These are phyloP conservation scores for Oleoguttula mirabilis DNA, from an alignment of 495 filamentous ascomycete genomes.

Conservation along the genomic window DNA sequence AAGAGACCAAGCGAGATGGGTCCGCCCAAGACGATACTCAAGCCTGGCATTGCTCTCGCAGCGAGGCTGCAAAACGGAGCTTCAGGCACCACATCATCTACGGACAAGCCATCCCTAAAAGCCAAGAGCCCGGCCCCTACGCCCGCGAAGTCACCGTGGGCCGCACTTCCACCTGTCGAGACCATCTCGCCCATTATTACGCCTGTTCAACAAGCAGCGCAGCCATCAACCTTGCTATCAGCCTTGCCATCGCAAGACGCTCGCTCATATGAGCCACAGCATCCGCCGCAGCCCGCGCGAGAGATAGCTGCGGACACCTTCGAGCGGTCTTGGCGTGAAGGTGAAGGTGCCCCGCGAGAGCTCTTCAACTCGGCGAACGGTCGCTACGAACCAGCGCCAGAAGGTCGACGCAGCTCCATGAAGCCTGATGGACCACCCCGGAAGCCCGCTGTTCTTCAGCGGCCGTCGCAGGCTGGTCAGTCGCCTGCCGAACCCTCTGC, in stretches of 20 bases:
- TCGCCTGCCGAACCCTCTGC: slow-evolving; percentile 82
- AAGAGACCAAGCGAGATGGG: slow-evolving; percentile 22
- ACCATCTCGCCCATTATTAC: slow-evolving; percentile 57
- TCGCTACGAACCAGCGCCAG: slow-evolving; percentile 78
- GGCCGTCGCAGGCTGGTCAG: slow-evolving; percentile 41
- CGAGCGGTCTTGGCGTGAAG: slow-evolving; percentile 72
- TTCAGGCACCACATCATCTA: slow-evolving; percentile 50
- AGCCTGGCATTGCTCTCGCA: slow-evolving; percentile 25
- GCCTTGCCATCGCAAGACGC: slow-evolving; percentile 17
- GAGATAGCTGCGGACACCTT: slow-evolving; percentile 95
- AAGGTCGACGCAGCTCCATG: slow-evolving; percentile 56
- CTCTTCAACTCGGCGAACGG: slow-evolving; percentile 91
- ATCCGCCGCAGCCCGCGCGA: slow-evolving; percentile 38
- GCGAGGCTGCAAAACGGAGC: slow-evolving; percentile 21
- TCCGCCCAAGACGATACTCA: slow-evolving; percentile 31
- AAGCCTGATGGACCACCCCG: slow-evolving; percentile 54
- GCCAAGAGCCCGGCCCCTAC: slow-evolving; percentile 66
- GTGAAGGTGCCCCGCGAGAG: slow-evolving; percentile 51
- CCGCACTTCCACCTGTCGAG: slow-evolving; percentile 69
- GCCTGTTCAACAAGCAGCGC: slow-evolving; percentile 24
- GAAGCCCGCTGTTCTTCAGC: slow-evolving; percentile 69
- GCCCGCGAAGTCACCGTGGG: slow-evolving; percentile 85
- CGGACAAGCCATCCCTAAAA: slow-evolving; percentile 61
- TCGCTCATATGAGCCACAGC: slow-evolving; percentile 16
- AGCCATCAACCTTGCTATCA: not conserved